Percentiles rank a stretch among this genome's conserved stretches.
phyloP scores from a whole-genome alignment of 805 yeast genomes.

The Scheffersomyces amazonensis region DNA sequence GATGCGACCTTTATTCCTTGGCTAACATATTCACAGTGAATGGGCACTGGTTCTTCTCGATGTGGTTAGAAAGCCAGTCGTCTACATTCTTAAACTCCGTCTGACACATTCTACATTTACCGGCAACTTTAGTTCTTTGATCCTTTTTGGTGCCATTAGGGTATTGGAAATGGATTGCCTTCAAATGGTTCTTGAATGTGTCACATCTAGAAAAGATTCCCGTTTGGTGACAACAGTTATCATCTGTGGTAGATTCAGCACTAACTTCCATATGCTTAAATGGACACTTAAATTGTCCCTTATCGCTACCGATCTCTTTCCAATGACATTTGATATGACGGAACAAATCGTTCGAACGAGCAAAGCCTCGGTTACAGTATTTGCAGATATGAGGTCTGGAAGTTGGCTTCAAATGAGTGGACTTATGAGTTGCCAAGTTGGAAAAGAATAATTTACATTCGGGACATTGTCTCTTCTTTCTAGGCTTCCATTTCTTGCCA shows the following conservation, averaged over 20 bases:
- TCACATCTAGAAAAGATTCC: slow-evolving; percentile 90
- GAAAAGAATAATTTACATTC: slow-evolving; percentile 67
- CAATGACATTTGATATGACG: slow-evolving; percentile 86
- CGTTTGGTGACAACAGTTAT: slow-evolving; percentile 67
- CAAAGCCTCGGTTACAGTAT: slow-evolving; percentile 80
- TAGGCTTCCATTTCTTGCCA: slow-evolving; percentile 35
- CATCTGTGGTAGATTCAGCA: slow-evolving; percentile 3
- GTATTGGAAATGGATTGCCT: slow-evolving; percentile 85
- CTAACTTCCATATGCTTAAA: slow-evolving; percentile 40
- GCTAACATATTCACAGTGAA: slow-evolving; percentile 4
- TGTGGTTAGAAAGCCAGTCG: slow-evolving; percentile 74
- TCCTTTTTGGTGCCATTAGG: slow-evolving; percentile 84
- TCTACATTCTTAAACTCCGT: slow-evolving; percentile 64
- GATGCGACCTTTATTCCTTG: background rate
- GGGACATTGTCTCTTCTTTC: slow-evolving; percentile 71
- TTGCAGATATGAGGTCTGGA: slow-evolving; percentile 77
- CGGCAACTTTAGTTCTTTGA: slow-evolving; percentile 64
- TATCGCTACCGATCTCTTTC: slow-evolving; percentile 66
- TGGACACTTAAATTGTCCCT: slow-evolving; percentile 79
- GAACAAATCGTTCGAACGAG: slow-evolving; percentile 80
- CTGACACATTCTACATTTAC: slow-evolving; percentile 79
- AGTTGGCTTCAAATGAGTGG: slow-evolving; percentile 71
- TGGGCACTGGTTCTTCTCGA: slow-evolving; percentile 49
- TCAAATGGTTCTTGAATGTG: slow-evolving; percentile 86
- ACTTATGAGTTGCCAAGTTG: slow-evolving; percentile 79